Conservation (phyloP, 2,329 filamentous ascomycete species). For the Cadophora malorum region DNA sequence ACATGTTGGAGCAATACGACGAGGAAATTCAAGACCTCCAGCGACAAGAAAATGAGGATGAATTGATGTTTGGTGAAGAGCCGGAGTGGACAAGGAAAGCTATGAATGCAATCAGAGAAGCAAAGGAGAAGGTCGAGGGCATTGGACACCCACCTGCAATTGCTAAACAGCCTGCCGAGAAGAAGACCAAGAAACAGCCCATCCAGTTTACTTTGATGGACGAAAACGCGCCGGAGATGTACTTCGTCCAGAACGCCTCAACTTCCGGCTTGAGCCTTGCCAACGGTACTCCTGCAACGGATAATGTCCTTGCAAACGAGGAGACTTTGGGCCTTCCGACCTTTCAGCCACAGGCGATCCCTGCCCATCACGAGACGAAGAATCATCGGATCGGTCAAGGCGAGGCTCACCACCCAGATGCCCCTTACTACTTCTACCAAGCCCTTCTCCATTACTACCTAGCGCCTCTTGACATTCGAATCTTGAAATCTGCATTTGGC, state of each 20-base stretch:
- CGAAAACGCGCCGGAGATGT: conserved; percentile 57
- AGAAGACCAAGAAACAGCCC: conserved; percentile 53
- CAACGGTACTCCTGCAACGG: conserved; percentile 23
- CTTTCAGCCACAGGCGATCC: conserved; percentile 12
- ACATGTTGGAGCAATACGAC: conserved; percentile 83
- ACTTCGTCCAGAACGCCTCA: conserved; percentile 54
- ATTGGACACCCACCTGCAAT: conserved; percentile 69
- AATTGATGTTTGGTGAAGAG: conserved; percentile 89
- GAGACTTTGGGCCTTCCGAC: conserved; percentile 3
- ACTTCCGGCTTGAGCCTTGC: conserved; percentile 52
- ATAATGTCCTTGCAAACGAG: neutral
- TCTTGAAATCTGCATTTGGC: conserved; percentile 73
- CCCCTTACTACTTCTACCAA: conserved; percentile 74
- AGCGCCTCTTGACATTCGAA: conserved; percentile 75
- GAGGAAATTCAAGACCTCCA: conserved; percentile 77
- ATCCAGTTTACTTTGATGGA: conserved; percentile 55
- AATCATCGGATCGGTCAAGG: conserved; percentile 25
- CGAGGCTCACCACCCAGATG: conserved; percentile 42
- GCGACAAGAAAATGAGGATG: conserved; percentile 84
- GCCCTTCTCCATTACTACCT: conserved; percentile 75
- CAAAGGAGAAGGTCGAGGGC: conserved; percentile 75
- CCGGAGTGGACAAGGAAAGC: conserved; percentile 92
- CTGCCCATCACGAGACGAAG: conserved; percentile 15
- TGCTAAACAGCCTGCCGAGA: conserved; percentile 56
- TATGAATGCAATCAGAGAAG: conserved; percentile 72